Conservation (phyloP, 768 basidiomycete species). For the Pholiota conissans region DNA sequence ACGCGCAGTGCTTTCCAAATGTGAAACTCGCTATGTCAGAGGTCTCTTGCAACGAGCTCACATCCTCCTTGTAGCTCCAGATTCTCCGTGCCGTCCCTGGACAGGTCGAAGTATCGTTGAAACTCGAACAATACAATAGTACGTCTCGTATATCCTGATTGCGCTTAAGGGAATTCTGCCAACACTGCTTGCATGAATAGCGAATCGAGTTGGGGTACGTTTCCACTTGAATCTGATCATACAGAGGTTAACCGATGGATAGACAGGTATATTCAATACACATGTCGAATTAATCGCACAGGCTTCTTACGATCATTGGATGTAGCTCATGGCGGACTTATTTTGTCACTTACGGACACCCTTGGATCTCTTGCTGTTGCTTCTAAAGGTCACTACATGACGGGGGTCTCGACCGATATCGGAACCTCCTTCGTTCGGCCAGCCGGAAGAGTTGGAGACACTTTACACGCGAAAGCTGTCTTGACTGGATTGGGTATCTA, state of each 20-base stretch:
- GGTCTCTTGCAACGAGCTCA: neutral
- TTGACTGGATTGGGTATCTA: slow-evolving; percentile 68
- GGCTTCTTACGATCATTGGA: neutral
- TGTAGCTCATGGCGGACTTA: slow-evolving; percentile 77
- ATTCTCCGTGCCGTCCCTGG: slow-evolving; percentile 73
- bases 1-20: slow-evolving; percentile 77
- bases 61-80: slow-evolving; percentile 44
- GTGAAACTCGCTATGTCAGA: slow-evolving; percentile 33
- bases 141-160: too few species aligned
- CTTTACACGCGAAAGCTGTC: slow-evolving; percentile 60
- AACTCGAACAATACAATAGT: slow-evolving; percentile 78
- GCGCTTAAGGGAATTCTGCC: too few species aligned
- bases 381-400: slow-evolving; percentile 82
- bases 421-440: slow-evolving; percentile 78
- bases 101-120: slow-evolving; percentile 64
- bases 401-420: slow-evolving; percentile 84
- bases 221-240: neutral
- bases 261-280: slow-evolving; percentile 37
- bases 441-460: slow-evolving; percentile 70
- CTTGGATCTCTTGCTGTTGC: slow-evolving; percentile 84
- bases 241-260: slow-evolving; percentile 2
- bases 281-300: neutral
- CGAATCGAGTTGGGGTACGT: slow-evolving; percentile 80
- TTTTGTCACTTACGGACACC: slow-evolving; percentile 82
- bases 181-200: slow-evolving; percentile 33